A percentile compares a stretch with the other conserved stretches of the same genome.
phyloP scores from a whole-genome alignment of 1,139 yeast species.

The Yamadazyma siamensis region DNA sequence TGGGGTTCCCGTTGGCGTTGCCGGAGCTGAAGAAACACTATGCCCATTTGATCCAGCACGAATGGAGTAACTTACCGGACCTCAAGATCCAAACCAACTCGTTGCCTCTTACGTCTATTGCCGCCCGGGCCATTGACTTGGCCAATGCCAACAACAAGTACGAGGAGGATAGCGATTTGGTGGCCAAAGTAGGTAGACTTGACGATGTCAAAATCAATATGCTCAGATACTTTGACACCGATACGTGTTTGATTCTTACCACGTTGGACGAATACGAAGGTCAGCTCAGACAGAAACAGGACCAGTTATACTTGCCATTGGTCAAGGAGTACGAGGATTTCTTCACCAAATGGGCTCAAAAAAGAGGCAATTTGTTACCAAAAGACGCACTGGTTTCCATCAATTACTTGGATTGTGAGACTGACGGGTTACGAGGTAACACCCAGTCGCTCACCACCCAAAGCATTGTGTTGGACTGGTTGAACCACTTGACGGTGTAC shows the following conservation, averaged over 20 bases:
- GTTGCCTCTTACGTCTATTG: constrained; percentile 82
- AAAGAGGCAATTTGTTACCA: constrained; percentile 25
- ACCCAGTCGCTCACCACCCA: constrained; percentile 60
- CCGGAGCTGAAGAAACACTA: constrained; percentile 59
- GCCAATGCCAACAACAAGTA: constrained; percentile 23
- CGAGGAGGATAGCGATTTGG: constrained; percentile 41
- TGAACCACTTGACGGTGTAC: constrained; percentile 62
- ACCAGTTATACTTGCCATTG: constrained; percentile 70
- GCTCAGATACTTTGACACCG: constrained; percentile 86
- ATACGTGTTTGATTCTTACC: constrained; percentile 82
- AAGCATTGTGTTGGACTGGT: constrained; percentile 62
- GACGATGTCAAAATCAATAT: constrained; percentile 54
- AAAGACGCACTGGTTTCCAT: constrained; percentile 33
- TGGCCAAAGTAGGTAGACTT: constrained; percentile 58
- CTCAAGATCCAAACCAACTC: constrained; percentile 74
- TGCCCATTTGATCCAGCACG: constrained; percentile 78
- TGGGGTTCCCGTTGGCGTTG: constrained; percentile 66
- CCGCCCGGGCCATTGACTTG: constrained; percentile 82
- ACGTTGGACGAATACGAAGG: constrained; percentile 87
- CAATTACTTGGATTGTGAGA: constrained; percentile 71
- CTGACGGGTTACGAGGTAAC: constrained; percentile 78
- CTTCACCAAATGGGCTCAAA: constrained; percentile 42
- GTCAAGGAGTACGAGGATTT: constrained; percentile 62
- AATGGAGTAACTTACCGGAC: constrained; percentile 78
- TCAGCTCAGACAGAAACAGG: constrained; percentile 68